Conservation (phyloP, 225 moss, liverwort and hornwort species). For the Straminergon stramineum region DNA sequence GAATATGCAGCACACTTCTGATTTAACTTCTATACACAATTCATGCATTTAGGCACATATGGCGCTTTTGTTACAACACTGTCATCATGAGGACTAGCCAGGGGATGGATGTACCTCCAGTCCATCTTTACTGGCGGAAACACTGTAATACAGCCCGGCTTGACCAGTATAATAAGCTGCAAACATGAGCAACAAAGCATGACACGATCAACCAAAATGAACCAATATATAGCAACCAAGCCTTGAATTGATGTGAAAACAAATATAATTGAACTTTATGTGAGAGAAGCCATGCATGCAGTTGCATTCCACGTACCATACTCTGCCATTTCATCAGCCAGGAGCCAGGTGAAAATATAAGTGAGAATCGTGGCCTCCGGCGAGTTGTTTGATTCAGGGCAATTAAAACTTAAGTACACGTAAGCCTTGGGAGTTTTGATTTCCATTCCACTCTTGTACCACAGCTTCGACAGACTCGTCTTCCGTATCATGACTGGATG, state of each 20-base stretch:
- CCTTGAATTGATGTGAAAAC: background rate
- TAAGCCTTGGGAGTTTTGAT: slow-evolving; percentile 43
- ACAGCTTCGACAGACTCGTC: slow-evolving; percentile 33
- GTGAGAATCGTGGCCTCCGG: slow-evolving; percentile 45
- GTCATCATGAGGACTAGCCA: background rate
- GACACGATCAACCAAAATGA: background rate
- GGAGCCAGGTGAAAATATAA: slow-evolving; percentile 44
- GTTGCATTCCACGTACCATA: slow-evolving; percentile 9
- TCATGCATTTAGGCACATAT: background rate
- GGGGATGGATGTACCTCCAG: slow-evolving; percentile 23
- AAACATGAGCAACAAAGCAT: background rate
- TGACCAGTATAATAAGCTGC: slow-evolving; percentile 41
- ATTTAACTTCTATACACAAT: background rate
- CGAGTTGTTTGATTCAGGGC: slow-evolving; percentile 35
- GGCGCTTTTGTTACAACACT: background rate
- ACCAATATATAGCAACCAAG: background rate
- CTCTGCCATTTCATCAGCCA: slow-evolving; percentile 48
- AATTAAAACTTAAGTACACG: slow-evolving; percentile 33
- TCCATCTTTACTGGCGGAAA: slow-evolving; percentile 40
- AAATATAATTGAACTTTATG: background rate
- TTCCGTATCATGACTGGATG: slow-evolving; percentile 49
- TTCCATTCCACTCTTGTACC: slow-evolving; percentile 45
- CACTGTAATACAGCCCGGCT: slow-evolving; percentile 36
- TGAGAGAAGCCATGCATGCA: background rate
- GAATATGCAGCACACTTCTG: background rate